Base-by-base conservation (phyloP, 257 asterid species). In the Solanum appendiculatum region DNA sequence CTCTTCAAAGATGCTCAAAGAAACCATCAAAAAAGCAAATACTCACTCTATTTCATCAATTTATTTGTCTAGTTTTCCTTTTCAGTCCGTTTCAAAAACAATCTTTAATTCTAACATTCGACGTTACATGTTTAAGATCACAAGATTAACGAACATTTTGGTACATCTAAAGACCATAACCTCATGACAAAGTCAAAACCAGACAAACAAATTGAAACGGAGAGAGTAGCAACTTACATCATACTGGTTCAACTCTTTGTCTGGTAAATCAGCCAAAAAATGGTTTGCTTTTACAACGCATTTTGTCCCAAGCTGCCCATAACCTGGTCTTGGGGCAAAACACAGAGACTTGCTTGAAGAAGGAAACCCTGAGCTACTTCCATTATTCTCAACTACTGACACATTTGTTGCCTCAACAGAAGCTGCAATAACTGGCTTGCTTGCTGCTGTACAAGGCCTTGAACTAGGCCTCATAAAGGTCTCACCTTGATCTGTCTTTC, bases 281-380 rank as follows among this genome's bases (percentile, higher is more conserved):
- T 97, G 98, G 92, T 97, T 97, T 81, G 99, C 99, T 93, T 97
- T 97, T 46, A 97, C 99, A 82, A 96, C 92, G 87, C 99, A 97
- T 88, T 90, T 97, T 82, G 98, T 93, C 90, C 99, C 99, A 9
- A 95, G 92, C 87, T 93, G 96, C 82, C 99, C 99, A 86, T 88
- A 97, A 5, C 99, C 99, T 9, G 99, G 99, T 90, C 99, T 90
- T 40, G 93, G 88, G 3, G 99, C 93, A 87, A 96, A 97, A 84
- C 91, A 91, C 93, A 94, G 78, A 66, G 96, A 88, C 91, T 97
- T 97, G 92, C 95, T 95, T 56, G 99, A 94, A 86, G 92, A 85
- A 85, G 98, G 95, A 88, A 92, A 96, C 1, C 92, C 90, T 73
- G 88, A 74, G 31, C 33, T 74, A n/a, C 33, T 74, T 74, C 54